Evolutionary conservation across 805 yeast species (phyloP), one percentile per base, ranked within the genome.

Genomic region (Wickerhamomyces pijperi): DNA sequence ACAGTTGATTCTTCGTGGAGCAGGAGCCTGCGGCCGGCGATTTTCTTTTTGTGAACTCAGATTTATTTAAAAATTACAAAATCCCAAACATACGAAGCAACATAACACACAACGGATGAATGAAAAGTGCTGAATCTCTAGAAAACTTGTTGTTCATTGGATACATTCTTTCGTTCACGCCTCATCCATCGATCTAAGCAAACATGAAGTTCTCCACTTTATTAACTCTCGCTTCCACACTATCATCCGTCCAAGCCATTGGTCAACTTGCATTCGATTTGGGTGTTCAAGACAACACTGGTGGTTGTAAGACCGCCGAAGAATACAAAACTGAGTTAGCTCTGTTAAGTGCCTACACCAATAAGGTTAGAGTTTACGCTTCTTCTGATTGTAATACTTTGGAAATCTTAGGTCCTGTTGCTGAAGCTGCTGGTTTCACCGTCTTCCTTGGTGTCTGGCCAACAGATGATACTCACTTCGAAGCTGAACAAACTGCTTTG

Each of bases 371-470:
- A 63, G 82, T 90, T 31, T 90, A 86, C 59, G 92, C 97, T 23
- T 87, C 82, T 36, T 79, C 94, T n/a, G 94, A 85, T 63, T 90
- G 97, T 72, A 79, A 87, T 72, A 83, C 96, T 42, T 70, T 90
- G 56, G 74, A 81, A 64, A 68, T 68, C 54, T 67, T 90, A 48
- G 95, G 87, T 41, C 95, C 96, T 36, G 95, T 85, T 45, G 86
- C 84, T 39, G 88, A 80, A 56, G 65, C 66, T 42, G 78, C 77
- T 48, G 85, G 87, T 42, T 82, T 87, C 72, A 70, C 76, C 51
- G 59, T 83, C 35, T 74, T 85, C 60, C 66, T 85, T 34, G 97
- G 97, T 60, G 72, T 90, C 50, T 90, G 97, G 97, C 97, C 97
- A 60, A 85, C 72, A 39, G 95, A 86, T 56, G 85, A 78, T 39